Conservation (phyloP, 768 basidiomycete species). For the Collybia sp. region DNA sequence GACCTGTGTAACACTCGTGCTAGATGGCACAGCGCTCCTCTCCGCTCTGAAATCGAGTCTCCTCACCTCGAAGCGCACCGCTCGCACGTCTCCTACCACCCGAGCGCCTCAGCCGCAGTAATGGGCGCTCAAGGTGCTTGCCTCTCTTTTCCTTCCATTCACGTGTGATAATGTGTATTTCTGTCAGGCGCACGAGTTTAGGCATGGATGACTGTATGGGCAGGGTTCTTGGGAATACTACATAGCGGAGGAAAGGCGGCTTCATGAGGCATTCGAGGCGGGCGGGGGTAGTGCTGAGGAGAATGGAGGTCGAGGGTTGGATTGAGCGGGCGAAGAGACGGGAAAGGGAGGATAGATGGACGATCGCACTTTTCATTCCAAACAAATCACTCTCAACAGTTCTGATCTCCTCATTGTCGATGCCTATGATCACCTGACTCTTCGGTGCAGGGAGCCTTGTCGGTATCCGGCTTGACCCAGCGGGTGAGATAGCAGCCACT, state of each 20-base stretch:
- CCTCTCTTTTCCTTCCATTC: slow-evolving; percentile 9
- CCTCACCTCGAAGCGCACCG: too few species aligned
- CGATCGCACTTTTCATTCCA: too few species aligned
- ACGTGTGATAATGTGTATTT: not conserved
- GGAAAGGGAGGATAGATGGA: slow-evolving; percentile 6
- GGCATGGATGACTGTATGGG: slow-evolving; percentile 37
- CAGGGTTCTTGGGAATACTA: slow-evolving; percentile 39
- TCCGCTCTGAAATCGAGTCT: too few species aligned
- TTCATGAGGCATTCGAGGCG: slow-evolving; percentile 51
- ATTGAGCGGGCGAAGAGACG: slow-evolving; percentile 38
- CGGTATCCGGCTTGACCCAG: too few species aligned
- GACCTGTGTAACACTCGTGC: too few species aligned
- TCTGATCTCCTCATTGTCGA: too few species aligned
- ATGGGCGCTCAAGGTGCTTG: slow-evolving; percentile 56
- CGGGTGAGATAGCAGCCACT: too few species aligned
- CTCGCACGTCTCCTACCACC: too few species aligned
- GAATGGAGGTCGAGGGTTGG: slow-evolving; percentile 54
- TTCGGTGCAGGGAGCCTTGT: too few species aligned
- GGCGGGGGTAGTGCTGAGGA: slow-evolving; percentile 50
- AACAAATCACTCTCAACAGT: too few species aligned
- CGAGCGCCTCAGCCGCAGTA: slow-evolving; percentile 5
- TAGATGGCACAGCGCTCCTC: too few species aligned
- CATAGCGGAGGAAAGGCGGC: slow-evolving; percentile 50
- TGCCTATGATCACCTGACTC: too few species aligned
- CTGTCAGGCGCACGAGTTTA: slow-evolving; percentile 54